Evolutionary conservation across 2,329 filamentous ascomycete species (phyloP), one percentile per base, ranked within the genome.

Genomic region (Amesomyces nigricolor): DNA sequence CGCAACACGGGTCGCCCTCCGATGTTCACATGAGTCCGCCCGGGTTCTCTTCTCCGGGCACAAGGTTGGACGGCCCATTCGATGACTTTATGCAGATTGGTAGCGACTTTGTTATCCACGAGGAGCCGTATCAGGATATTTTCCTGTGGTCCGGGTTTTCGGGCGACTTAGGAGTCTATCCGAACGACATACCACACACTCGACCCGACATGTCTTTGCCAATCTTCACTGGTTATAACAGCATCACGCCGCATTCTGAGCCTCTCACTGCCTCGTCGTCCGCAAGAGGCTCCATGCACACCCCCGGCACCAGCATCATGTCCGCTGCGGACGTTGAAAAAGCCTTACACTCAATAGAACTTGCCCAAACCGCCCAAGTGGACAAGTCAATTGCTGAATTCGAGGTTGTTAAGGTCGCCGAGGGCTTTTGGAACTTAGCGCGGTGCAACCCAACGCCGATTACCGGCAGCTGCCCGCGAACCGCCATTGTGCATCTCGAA

Each of bases 401-500:
- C 40, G 72, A 76, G 45, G 73, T 72, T 0, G 72, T 79, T 13
- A 69, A 78, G 11, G 73, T 72, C 1, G 73, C 76, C 1, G 77
- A 80, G 59, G 71, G 71, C 1, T 74, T 72, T 0, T 81, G 78
- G 78, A 77, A 77, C 11, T 62, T 80, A 30, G 78, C 77, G 3
- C 71, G 76, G 16, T 80, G 78, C 63, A 80, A 75, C 54, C 74
- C 72, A 1, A 71, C 71, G 2, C 67, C 72, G 11, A 76, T 70
- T 59, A 75, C 75, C 0, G 72, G 69, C 2, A 65, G 69, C 1
- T 79, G 77, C 49, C 76, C 75, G 0, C 71, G 74, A 4, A 80
- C 78, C 7, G 76, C 76, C 4, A 76, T 78, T 35, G 70, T 78
- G 22, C 77, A 80, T 57, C 69, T 80, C 0, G 76, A 79, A 62